Conservation (phyloP, 139 green algal genomes). For the Mesotaenium endlicherianum region DNA sequence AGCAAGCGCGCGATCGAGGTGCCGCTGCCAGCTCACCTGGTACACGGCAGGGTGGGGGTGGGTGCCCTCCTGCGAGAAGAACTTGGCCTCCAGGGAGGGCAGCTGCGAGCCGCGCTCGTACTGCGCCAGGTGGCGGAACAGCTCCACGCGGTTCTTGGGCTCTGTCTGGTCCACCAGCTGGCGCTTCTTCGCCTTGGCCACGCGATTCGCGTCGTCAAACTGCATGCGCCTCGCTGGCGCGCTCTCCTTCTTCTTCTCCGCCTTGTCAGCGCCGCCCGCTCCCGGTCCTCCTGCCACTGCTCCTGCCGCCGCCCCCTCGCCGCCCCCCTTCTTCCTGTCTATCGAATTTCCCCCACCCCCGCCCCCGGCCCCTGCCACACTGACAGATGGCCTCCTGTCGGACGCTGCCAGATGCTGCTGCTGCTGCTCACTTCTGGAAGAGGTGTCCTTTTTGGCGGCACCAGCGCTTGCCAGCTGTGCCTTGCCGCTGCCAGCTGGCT, state of each 20-base stretch:
- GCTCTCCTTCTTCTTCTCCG: background rate
- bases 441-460: background rate
- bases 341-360: background rate
- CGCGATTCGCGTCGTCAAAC: slow-evolving; percentile 21
- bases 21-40: slow-evolving; percentile 1
- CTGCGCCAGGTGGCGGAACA: slow-evolving; percentile 83
- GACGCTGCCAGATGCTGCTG: background rate
- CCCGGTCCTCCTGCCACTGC: background rate
- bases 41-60: slow-evolving; percentile 32
- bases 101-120: slow-evolving; percentile 56
- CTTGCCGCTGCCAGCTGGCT: background rate
- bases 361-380: background rate
- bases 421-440: too few species aligned
- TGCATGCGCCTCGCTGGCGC: slow-evolving; percentile 6
- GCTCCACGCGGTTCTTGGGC: slow-evolving; percentile 50
- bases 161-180: slow-evolving; percentile 14
- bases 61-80: slow-evolving; percentile 18
- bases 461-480: background rate
- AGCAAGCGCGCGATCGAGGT: background rate
- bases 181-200: background rate
- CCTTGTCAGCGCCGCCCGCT: background rate
- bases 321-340: background rate
- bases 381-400: background rate
- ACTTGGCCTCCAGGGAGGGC: slow-evolving; percentile 13
- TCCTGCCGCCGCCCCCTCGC: background rate